Percentiles rank a stretch among this genome's conserved stretches.
These are phyloP conservation scores for Termitomyces sp. DNA, from an alignment of 768 basidiomycete genomes.

Conservation along the genomic window DNA sequence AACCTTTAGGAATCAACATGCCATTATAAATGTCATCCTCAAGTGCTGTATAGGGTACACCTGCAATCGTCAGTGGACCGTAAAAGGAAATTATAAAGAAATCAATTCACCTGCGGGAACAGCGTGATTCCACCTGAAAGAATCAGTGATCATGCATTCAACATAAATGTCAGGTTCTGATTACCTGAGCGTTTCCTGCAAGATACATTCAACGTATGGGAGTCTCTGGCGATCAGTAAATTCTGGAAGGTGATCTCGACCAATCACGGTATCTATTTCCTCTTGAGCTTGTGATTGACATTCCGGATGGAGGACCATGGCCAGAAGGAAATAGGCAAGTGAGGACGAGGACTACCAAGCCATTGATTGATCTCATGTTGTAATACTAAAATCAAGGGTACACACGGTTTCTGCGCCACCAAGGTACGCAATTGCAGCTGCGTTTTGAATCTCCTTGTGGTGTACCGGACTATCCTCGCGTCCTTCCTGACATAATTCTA, in stretches of 20 bases:
- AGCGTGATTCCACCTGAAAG: slow-evolving; percentile 16
- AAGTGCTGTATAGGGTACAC: neutral
- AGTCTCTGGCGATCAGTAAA: slow-evolving; percentile 22
- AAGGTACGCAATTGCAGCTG: slow-evolving; percentile 15
- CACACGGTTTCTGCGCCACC: slow-evolving; percentile 32
- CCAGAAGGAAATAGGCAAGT: slow-evolving; percentile 27
- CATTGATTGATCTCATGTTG: neutral
- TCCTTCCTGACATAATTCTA: neutral
- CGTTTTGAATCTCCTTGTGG: slow-evolving; percentile 12
- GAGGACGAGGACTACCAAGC: slow-evolving; percentile 20
- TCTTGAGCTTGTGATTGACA: slow-evolving; percentile 28
- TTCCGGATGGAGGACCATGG: slow-evolving; percentile 32
- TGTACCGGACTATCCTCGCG: neutral
- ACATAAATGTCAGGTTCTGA: neutral
- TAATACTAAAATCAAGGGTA: neutral
- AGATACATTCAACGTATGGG: slow-evolving; percentile 20
- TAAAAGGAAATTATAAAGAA: neutral
- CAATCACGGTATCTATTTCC: slow-evolving; percentile 33
- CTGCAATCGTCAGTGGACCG: neutral
- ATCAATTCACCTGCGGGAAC: slow-evolving; percentile 14
- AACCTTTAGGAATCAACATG: slow-evolving; percentile 25
- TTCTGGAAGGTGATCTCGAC: slow-evolving; percentile 21
- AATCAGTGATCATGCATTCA: neutral
- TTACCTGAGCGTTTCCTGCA: slow-evolving; percentile 21
- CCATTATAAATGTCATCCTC: neutral